A percentile compares a stretch with the other conserved stretches of the same genome.
Conservation (phyloP, 2,329 filamentous ascomycete genomes). For the Canariomyces notabilis region DNA sequence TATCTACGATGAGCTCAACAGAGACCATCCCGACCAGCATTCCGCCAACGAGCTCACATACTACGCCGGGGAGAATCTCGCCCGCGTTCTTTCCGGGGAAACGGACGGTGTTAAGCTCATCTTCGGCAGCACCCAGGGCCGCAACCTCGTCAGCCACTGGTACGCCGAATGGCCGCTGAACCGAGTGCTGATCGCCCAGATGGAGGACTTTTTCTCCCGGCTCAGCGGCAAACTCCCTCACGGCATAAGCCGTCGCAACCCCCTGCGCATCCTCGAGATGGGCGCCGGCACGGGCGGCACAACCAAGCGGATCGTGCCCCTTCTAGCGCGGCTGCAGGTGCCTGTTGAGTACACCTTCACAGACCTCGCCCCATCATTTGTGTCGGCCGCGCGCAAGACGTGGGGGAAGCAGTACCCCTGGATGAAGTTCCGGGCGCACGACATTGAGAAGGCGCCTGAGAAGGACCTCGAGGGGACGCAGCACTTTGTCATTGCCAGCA, state of each 20-base stretch:
- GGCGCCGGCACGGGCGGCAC: slow-evolving; percentile 42
- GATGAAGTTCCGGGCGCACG: slow-evolving; percentile 28
- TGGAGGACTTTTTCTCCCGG: slow-evolving; percentile 20
- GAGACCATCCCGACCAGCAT: slow-evolving; percentile 25
- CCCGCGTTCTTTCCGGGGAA: slow-evolving; percentile 14
- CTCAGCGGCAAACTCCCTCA: neutral
- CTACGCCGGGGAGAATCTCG: slow-evolving; percentile 15
- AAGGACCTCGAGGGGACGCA: slow-evolving; percentile 23
- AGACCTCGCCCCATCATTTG: slow-evolving; percentile 35
- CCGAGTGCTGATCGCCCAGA: slow-evolving; percentile 18
- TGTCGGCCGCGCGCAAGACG: slow-evolving; percentile 25
- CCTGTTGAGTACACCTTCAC: slow-evolving; percentile 39
- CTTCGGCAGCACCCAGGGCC: slow-evolving; percentile 24
- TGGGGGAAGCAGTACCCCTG: slow-evolving; percentile 19
- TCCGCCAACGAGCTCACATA: slow-evolving; percentile 21
- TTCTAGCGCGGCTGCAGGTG: slow-evolving; percentile 24
- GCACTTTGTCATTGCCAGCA: slow-evolving; percentile 31
- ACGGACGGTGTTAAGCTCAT: slow-evolving; percentile 16
- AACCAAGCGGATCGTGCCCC: slow-evolving; percentile 29
- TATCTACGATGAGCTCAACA: slow-evolving; percentile 28
- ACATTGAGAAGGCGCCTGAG: slow-evolving; percentile 28
- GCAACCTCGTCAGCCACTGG: slow-evolving; percentile 29
- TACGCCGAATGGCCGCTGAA: slow-evolving; percentile 31
- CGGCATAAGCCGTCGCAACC: too few species aligned
- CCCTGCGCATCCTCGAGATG: slow-evolving; percentile 35